Conservation (phyloP, 148 eudicot genomes). For the Selenicereus undatus region DNA sequence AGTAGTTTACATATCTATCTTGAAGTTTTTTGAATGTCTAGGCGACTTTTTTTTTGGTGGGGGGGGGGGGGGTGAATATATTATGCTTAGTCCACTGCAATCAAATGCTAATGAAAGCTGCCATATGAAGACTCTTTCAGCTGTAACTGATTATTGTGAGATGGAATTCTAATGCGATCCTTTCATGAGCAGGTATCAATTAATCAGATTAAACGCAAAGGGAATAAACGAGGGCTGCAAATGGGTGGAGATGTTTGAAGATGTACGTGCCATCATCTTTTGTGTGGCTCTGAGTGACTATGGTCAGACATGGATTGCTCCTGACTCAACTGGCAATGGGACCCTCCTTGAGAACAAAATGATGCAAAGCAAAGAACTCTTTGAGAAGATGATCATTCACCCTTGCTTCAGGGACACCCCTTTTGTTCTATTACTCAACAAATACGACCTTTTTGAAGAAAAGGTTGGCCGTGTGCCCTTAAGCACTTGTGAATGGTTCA, state of each 20-base stretch:
- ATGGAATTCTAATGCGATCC: not conserved
- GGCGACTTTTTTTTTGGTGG: not conserved
- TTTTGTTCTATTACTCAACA: conserved; percentile 76
- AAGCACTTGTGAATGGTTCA: conserved; percentile 75
- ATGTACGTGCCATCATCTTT: conserved; percentile 76
- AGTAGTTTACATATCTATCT: not conserved
- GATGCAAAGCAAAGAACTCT: conserved; percentile 75
- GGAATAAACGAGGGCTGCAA: conserved; percentile 89
- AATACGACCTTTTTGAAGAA: conserved; percentile 87
- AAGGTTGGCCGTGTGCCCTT: conserved; percentile 59
- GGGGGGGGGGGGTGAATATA: no score
- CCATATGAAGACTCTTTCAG: no score
- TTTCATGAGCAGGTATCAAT: conserved; percentile 57
- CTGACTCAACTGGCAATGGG: conserved; percentile 38
- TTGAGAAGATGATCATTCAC: conserved; percentile 69
- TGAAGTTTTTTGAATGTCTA: not conserved
- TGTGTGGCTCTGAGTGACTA: conserved; percentile 84
- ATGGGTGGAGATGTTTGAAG: conserved; percentile 99
- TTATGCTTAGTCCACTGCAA: no score
- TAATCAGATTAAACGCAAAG: conserved; percentile 86
- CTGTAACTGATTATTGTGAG: not conserved
- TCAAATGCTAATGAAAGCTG: no score
- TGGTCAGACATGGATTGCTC: conserved; percentile 55
- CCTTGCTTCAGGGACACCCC: conserved; percentile 87
- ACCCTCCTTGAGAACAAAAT: conserved; percentile 63